Percentiles rank a stretch among this genome's conserved stretches.
Evolutionary conservation across 2,329 filamentous ascomycete genomes (phyloP).

Genomic region (Aspergillus sp.): DNA sequence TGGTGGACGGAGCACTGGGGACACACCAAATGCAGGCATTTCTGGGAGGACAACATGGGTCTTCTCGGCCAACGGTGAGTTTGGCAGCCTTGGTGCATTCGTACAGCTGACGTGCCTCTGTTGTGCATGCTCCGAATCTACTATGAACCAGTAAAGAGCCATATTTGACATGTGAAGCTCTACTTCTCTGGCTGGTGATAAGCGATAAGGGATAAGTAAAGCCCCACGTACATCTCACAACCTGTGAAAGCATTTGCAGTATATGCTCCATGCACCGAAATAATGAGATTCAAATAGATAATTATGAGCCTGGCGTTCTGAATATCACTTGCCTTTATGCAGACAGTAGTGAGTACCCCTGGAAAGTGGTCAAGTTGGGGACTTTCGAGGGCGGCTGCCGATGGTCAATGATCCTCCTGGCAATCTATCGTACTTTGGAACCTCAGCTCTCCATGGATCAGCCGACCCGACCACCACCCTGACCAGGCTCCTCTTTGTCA

Average conservation of each 20-base stretch:
- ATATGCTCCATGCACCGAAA: no score
- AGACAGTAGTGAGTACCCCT: not conserved
- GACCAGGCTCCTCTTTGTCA: not conserved
- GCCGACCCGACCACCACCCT: conserved; percentile 4
- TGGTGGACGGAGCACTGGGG: conserved; percentile 96
- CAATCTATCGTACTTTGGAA: not conserved
- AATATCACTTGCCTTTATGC: not conserved
- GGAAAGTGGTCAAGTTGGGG: not conserved
- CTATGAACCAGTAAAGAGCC: not conserved
- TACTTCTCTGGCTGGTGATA: not conserved
- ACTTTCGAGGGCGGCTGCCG: not conserved
- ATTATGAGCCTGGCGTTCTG: no score
- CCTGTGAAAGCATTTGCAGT: not conserved
- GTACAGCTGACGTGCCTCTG: not conserved
- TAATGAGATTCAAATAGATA: no score
- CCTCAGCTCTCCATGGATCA: conserved; percentile 8
- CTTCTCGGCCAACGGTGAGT: conserved; percentile 68
- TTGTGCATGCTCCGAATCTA: not conserved
- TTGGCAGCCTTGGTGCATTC: not conserved
- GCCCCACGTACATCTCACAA: not conserved
- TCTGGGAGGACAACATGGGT: conserved; percentile 79
- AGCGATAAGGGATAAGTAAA: not conserved
- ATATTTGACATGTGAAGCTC: not conserved
- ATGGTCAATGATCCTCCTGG: not conserved
- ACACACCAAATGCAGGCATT: conserved; percentile 76